These are phyloP conservation scores for Teratosphaeria epicoccoides DNA, from an alignment of 2,329 filamentous ascomycete genomes.

Conservation along the genomic window DNA sequence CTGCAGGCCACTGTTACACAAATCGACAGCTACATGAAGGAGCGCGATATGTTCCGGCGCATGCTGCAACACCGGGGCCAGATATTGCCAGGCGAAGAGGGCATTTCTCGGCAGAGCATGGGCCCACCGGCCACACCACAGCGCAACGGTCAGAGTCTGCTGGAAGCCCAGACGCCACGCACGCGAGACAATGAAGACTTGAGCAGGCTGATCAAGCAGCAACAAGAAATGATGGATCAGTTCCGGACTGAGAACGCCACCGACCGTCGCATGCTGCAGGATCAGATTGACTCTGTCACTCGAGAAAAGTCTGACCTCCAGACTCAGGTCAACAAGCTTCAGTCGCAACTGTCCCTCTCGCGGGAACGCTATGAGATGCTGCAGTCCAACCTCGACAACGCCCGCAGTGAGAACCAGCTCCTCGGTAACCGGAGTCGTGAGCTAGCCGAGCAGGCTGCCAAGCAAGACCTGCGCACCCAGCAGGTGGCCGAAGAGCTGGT, in stretches of 20 bases:
- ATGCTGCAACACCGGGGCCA: constrained; percentile 72
- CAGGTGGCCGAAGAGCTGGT: constrained; percentile 89
- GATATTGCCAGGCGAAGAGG: constrained; percentile 51
- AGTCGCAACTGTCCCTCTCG: constrained; percentile 71
- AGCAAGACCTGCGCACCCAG: constrained; percentile 80
- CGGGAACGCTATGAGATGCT: constrained; percentile 81
- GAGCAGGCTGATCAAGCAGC: constrained; percentile 68
- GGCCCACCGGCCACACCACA: constrained; percentile 34
- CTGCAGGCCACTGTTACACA: constrained; percentile 70
- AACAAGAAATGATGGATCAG: constrained; percentile 81
- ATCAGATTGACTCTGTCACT: constrained; percentile 72
- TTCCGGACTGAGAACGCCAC: constrained; percentile 77
- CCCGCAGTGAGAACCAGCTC: constrained; percentile 76
- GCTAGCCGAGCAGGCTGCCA: constrained; percentile 72
- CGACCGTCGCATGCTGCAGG: constrained; percentile 70
- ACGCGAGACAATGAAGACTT: constrained; percentile 56
- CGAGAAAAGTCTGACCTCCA: constrained; percentile 74
- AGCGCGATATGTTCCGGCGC: constrained; percentile 94
- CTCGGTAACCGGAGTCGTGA: constrained; percentile 71
- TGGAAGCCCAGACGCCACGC: constrained; percentile 36
- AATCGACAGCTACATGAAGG: constrained; percentile 85
- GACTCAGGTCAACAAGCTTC: constrained; percentile 66
- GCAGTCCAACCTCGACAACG: constrained; percentile 71
- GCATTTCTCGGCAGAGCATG: constrained; percentile 61
- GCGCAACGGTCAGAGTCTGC: constrained; percentile 24